Base-by-base conservation (phyloP, 2,329 filamentous ascomycete genomes). In the Paraphaeosphaeria minitans region DNA sequence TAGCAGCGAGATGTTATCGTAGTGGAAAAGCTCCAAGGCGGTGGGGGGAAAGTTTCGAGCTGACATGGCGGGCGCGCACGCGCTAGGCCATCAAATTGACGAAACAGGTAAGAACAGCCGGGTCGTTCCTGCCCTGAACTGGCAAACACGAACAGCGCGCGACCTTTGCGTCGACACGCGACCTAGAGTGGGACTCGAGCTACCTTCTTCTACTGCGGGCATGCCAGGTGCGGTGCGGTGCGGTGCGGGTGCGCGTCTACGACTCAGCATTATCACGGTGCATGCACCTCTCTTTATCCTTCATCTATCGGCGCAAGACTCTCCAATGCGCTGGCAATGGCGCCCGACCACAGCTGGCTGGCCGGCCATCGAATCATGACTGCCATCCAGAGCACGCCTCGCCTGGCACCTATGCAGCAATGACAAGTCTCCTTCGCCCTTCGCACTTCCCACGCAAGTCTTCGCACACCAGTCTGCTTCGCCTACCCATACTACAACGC, bases 381-480 rank as follows among this genome's bases (percentile, higher is more conserved):
- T 51, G 54, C 64, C 51, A 58, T 58, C 48, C 39, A 58, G 63
- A 61, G 69, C 71, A 76, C 72, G 63, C 73, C 77, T 65, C 76
- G 75, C 56, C 71, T 77, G 63, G 63, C 73, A 77, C 55, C 65
- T 73, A 10, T 64, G 64, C 61, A 73, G 64, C 61, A 73, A 72
- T 22, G 68, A 60, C 16, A 56, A 67, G 45, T 74, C 80, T 65
- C 65, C 78, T 41, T 68, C 72, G 37, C 69, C 75, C 49, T 68
- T 79, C 42, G 62, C 58, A 71, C 78, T 33, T 60, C 65, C 52
- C 73, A 79, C 62, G 77, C 75, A n/a, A n/a, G n/a, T n/a, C n/a
- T n/a, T n/a, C n/a, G n/a, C n/a, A n/a, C n/a, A n/a, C n/a, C n/a
- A n/a, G n/a, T n/a, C n/a, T n/a, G n/a, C n/a, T n/a, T n/a, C n/a